Percentiles rank a stretch among this genome's conserved stretches.
phyloP scores from a whole-genome alignment of 2,329 filamentous ascomycete species.

The Dactylellina parvicollis region DNA sequence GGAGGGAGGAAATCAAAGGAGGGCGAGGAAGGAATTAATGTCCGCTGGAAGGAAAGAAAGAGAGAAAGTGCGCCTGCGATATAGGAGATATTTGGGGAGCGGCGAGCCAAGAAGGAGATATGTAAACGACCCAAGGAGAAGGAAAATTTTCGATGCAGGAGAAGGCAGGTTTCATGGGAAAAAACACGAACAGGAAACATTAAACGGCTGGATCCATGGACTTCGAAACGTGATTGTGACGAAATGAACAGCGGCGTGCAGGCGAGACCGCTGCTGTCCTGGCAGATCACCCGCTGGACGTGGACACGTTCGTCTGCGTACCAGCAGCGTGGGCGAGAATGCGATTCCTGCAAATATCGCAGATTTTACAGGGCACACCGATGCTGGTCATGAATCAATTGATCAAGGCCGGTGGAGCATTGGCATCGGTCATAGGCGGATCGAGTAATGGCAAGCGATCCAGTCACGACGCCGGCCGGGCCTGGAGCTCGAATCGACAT shows the following conservation, averaged over 20 bases:
- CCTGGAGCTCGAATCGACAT: slow-evolving; percentile 33
- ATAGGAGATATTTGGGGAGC: slow-evolving; percentile 30
- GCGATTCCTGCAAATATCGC: slow-evolving; percentile 36
- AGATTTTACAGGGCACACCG: slow-evolving; percentile 34
- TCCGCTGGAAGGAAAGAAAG: slow-evolving; percentile 22
- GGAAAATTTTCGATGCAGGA: slow-evolving; percentile 46
- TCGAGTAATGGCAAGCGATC: slow-evolving; percentile 48
- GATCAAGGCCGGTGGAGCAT: slow-evolving; percentile 15
- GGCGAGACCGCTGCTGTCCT: not conserved
- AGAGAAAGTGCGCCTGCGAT: slow-evolving; percentile 36
- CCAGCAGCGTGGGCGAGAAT: not conserved
- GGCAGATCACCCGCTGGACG: not conserved
- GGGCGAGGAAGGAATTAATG: slow-evolving; percentile 23
- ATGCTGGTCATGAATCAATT: slow-evolving; percentile 21
- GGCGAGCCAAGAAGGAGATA: slow-evolving; percentile 44
- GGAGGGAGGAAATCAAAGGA: slow-evolving; percentile 15
- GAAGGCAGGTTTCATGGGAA: slow-evolving; percentile 45
- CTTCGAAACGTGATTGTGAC: slow-evolving; percentile 53
- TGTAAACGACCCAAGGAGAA: slow-evolving; percentile 19
- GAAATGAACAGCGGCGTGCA: slow-evolving; percentile 40
- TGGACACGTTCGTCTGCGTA: no score
- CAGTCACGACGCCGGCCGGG: slow-evolving; percentile 13
- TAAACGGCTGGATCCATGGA: slow-evolving; percentile 32
- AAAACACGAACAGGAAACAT: slow-evolving; percentile 10
- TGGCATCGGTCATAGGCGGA: slow-evolving; percentile 46